These are phyloP conservation scores for Byssochlamys sp. DNA, from an alignment of 2,329 filamentous ascomycete genomes.

Conservation along the genomic window DNA sequence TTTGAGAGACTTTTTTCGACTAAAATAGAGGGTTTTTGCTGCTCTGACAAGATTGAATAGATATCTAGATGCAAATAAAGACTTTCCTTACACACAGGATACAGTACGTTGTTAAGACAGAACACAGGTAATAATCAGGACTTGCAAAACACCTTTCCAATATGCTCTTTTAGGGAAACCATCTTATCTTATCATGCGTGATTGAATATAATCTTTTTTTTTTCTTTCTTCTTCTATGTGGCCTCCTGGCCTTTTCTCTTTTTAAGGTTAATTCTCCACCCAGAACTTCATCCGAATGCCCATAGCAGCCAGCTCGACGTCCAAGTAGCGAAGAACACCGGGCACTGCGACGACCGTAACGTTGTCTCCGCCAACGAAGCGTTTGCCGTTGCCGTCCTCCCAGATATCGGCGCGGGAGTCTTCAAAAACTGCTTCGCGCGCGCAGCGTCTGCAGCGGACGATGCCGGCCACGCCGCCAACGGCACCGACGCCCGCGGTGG, in stretches of 20 bases:
- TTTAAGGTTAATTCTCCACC: slow-evolving; percentile 44
- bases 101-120: background rate
- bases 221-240: slow-evolving; percentile 5
- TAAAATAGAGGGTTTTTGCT: too few species aligned
- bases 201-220: slow-evolving; percentile 6
- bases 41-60: background rate
- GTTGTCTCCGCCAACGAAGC: slow-evolving; percentile 80
- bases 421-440: slow-evolving; percentile 51
- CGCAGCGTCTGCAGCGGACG: slow-evolving; percentile 72
- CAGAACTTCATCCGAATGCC: slow-evolving; percentile 89
- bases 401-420: slow-evolving; percentile 65
- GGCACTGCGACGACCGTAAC: slow-evolving; percentile 87
- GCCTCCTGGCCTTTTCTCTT: slow-evolving; percentile 1
- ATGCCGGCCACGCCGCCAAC: slow-evolving; percentile 50
- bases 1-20: too few species aligned
- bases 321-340: slow-evolving; percentile 81
- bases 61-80: background rate
- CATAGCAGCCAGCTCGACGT: slow-evolving; percentile 94
- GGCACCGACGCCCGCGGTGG: slow-evolving; percentile 46
- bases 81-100: background rate
- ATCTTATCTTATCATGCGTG: slow-evolving; percentile 7
- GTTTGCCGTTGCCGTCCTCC: slow-evolving; percentile 79
- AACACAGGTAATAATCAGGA: background rate
- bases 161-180: background rate
- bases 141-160: background rate